These are phyloP conservation scores for Boehmeria nivea DNA, from an alignment of 306 rosid species.

Conservation along the genomic window DNA sequence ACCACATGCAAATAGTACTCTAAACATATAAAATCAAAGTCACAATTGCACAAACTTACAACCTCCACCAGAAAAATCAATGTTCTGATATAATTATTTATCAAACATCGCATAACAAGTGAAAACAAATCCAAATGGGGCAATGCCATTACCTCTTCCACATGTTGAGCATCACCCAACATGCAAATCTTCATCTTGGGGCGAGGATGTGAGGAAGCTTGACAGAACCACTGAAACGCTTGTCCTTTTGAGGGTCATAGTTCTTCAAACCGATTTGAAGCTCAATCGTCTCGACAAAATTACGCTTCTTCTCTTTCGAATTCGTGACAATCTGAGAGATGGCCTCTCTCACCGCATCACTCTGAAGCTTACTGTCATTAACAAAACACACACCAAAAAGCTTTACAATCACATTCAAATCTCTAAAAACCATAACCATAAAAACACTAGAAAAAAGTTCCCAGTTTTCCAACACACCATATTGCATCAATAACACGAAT, in stretches of 20 bases:
- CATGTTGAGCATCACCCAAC: constrained; percentile 84
- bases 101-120: too few species aligned
- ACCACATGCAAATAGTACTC: too few species aligned
- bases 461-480: too few species aligned
- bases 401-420: too few species aligned
- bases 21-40: background rate
- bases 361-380: constrained; percentile 37
- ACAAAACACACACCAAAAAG: background rate
- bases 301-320: constrained; percentile 37
- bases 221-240: constrained; percentile 74
- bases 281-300: constrained; percentile 62
- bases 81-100: too few species aligned
- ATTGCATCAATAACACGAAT: too few species aligned
- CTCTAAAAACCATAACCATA: too few species aligned
- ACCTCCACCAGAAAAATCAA: too few species aligned
- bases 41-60: background rate
- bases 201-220: constrained; percentile 66
- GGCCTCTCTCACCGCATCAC: constrained; percentile 48
- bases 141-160: constrained; percentile 58
- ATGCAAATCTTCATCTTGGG: constrained; percentile 79
- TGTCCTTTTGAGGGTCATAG: constrained; percentile 79
- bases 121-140: too few species aligned
- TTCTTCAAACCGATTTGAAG: constrained; percentile 73
- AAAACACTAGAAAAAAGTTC: too few species aligned
- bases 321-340: constrained; percentile 24